Conservation (phyloP, 805 yeast species). For the Hanseniaspora lindneri region DNA sequence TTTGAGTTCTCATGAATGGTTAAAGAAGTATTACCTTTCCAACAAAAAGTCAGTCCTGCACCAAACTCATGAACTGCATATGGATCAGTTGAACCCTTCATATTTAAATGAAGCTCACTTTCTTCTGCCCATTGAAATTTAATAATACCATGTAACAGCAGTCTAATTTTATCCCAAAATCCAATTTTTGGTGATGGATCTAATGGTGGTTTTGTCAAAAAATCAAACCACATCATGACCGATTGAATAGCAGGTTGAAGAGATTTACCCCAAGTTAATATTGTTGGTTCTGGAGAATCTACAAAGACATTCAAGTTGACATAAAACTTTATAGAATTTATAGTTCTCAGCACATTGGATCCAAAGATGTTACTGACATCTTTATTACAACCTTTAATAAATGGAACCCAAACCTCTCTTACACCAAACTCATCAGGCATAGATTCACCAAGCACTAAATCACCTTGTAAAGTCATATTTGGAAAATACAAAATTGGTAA, state of each 20-base stretch:
- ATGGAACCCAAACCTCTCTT: constrained; percentile 44
- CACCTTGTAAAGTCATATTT: constrained; percentile 32
- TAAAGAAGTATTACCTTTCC: constrained; percentile 45
- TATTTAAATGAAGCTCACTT: constrained; percentile 48
- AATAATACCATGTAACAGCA: constrained; percentile 43
- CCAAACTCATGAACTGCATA: constrained; percentile 45
- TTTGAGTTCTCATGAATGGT: constrained; percentile 40
- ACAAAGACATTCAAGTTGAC: constrained; percentile 39
- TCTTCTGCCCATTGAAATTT: constrained; percentile 35
- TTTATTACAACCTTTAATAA: constrained; percentile 28
- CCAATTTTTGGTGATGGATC: constrained; percentile 56
- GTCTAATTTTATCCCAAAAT: constrained; percentile 58
- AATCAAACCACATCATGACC: constrained; percentile 54
- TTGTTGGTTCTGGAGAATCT: constrained; percentile 37
- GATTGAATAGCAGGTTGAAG: constrained; percentile 49
- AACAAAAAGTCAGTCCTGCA: constrained; percentile 54
- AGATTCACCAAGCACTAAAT: constrained; percentile 48
- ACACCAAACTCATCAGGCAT: constrained; percentile 35
- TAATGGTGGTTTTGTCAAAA: constrained; percentile 55
- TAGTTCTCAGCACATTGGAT: constrained; percentile 45
- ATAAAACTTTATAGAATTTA: constrained; percentile 49
- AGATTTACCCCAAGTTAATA: constrained; percentile 53
- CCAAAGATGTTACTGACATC: constrained; percentile 42
- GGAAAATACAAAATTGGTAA: constrained; percentile 45
- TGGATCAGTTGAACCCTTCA: constrained; percentile 50